Base-by-base conservation (phyloP, 352 stramenopile species). In the Phytopythium oedochilum region DNA sequence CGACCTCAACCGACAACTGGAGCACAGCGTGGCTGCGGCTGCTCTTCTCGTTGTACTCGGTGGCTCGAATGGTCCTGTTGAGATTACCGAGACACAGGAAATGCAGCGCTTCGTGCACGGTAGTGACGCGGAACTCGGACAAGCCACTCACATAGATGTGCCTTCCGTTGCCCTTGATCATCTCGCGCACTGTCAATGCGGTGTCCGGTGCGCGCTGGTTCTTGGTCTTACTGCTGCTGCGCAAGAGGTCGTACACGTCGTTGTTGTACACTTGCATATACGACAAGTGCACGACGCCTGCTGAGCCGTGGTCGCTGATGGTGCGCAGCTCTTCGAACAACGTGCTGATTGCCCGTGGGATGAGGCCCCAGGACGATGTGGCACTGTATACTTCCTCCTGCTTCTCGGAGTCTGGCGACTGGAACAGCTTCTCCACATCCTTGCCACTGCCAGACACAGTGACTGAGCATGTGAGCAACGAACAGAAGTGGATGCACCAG, bases 251-350 rank as follows among this genome's bases (percentile, higher is more conserved):
- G 46, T 73, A 90, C 4, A 92, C 71, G 45, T 92, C 78, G 55
- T 90, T 92, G 58, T 90, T 89, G 76, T 97, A 97, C 54, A 97
- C 89, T 52, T 97, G 88, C 71, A 97, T 92, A 55, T 96, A 96
- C 31, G 88, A 96, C 55, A 84, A 92, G 60, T 94, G 82, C 8
- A 97, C 83, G 1, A 89, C 64, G 7, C 69, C 79, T 12, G 78
- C 75, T 0, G 72, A 84, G 18, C 81, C 79, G 18, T 82, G 61
- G 5, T 40, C 53, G 18, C 66, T 59, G 20, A 88, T 84, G 12
- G 76, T 67, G 20, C 57, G 57, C 39, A 92, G 63, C 49, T 92
- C 84, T 18, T 88, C 65, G 56, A 97, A 97, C 14, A 97, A 61
- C 48, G 82, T 80, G 47, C 81, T 65, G n/a, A 97, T 73, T 2